Evolutionary conservation across 805 yeast genomes (phyloP), one percentile per base, ranked within the genome.

Genomic region (Jamesozyma piceae): DNA sequence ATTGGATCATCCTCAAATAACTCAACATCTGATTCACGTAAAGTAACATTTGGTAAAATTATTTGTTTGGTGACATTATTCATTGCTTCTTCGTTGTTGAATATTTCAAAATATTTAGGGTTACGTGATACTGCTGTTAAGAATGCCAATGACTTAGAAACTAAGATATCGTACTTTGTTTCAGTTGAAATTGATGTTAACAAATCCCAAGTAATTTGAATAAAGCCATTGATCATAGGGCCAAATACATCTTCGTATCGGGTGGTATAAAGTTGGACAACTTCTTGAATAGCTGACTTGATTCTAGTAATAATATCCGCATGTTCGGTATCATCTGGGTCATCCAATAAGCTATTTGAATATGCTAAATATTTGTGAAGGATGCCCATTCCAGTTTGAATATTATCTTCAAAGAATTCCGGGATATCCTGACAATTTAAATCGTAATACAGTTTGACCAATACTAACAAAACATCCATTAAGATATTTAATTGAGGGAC

Each of bases 381-480:
- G 24, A 89, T 74, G 4, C 71, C 70, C 92, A 94, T 85, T 42
- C 94, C 88, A 15, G 65, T 67, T 33, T 72, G 67, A 62, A 92
- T 66, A 60, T 92, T 75, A 64, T 92, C 97, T 65, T 94, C 99
- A 60, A 92, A 92, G 58, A 90, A 92, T 64, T 89, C 98, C 1
- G 99, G 98, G 42, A 92, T 82, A 64, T 92, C 99, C 66, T 94
- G 98, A 64, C 97, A 90, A 62, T 92, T 92, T 55, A 92, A 76
- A 61, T 92, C 99, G 59, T 79, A 87, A 64, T 85, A 94, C 30
- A 94, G 76, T 59, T 92, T 90, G 29, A 82, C 64, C 42, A 89
- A 69, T 19, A 88, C 64, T 39, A 82, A 66, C 51, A 89, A 63
- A 43, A 82, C 84, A 27, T 83, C 90, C 51, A 87, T 75, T 36